Conservation (phyloP, 352 stramenopile genomes). For the Pythium utonaiense region DNA sequence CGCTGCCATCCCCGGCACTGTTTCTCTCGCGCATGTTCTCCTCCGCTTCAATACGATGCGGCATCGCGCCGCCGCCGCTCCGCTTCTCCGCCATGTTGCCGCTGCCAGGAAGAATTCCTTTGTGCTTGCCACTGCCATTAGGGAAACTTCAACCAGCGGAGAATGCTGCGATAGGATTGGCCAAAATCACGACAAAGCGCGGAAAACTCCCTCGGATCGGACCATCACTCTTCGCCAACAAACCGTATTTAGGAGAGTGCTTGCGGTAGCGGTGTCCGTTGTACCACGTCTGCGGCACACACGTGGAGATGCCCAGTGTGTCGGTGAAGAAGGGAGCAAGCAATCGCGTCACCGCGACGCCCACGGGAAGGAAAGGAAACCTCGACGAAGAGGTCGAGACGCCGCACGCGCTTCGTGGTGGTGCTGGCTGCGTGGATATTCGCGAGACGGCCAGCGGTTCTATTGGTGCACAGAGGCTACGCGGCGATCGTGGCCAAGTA, state of each 20-base stretch:
- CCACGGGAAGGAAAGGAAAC: neutral
- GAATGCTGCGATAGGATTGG: constrained; percentile 12
- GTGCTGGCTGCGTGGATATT: neutral
- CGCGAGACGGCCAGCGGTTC: neutral
- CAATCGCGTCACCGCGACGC: neutral
- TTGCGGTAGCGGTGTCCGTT: neutral
- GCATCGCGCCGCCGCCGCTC: neutral
- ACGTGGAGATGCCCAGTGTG: neutral
- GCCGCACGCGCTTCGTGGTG: neutral
- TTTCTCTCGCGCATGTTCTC: neutral
- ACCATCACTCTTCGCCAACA: constrained; percentile 11
- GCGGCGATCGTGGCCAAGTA: neutral
- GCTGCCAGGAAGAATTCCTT: neutral
- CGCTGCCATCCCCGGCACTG: constrained; percentile 3
- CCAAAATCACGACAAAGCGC: constrained; percentile 5
- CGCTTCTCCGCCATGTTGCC: constrained; percentile 1
- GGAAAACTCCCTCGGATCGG: neutral
- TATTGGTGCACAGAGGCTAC: neutral
- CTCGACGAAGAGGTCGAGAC: neutral
- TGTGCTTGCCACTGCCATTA: neutral
- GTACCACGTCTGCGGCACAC: constrained; percentile 1
- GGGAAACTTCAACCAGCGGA: constrained; percentile 12
- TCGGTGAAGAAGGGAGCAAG: constrained; percentile 1
- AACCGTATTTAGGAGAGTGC: neutral
- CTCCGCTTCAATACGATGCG: neutral